Evolutionary conservation across 805 yeast species (phyloP).

Genomic region (Starmera quercuum): DNA sequence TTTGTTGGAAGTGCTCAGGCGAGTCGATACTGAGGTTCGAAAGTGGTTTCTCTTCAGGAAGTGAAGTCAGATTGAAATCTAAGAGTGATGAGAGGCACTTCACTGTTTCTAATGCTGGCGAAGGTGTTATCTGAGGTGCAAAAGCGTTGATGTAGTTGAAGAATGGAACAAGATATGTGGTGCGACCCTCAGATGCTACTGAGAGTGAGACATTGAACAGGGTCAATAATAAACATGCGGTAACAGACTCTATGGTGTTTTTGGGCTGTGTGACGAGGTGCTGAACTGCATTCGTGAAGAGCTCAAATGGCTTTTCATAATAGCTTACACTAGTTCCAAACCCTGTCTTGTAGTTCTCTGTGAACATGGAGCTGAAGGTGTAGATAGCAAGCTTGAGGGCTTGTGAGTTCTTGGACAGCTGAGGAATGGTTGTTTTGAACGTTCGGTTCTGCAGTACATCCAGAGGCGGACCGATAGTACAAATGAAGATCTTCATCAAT

Average conservation of each 20-base stretch:
- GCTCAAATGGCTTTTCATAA: neutral
- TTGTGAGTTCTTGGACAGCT: constrained; percentile 1
- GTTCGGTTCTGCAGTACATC: constrained; percentile 1
- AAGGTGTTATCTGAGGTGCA: neutral
- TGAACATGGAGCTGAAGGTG: constrained; percentile 3
- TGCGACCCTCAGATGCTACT: neutral
- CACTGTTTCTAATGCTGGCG: neutral
- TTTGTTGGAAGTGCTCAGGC: neutral
- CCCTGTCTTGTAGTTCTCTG: neutral
- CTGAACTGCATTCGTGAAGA: neutral
- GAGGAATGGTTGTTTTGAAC: constrained; percentile 2
- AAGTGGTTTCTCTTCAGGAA: neutral
- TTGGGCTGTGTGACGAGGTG: neutral
- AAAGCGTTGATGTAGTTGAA: neutral
- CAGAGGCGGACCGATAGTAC: constrained; percentile 1
- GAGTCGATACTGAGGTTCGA: neutral
- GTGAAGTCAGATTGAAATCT: neutral
- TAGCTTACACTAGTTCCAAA: too few relatives aligned
- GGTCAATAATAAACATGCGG: neutral
- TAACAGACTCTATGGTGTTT: neutral
- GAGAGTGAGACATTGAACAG: neutral
- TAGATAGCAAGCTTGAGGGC: constrained; percentile 4
- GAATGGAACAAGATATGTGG: neutral
- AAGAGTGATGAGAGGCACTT: neutral
- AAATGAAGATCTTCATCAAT: constrained; percentile 4